Evolutionary conservation across 768 basidiomycete genomes (phyloP).

Genomic region (Tricholoma bakamatsutake): DNA sequence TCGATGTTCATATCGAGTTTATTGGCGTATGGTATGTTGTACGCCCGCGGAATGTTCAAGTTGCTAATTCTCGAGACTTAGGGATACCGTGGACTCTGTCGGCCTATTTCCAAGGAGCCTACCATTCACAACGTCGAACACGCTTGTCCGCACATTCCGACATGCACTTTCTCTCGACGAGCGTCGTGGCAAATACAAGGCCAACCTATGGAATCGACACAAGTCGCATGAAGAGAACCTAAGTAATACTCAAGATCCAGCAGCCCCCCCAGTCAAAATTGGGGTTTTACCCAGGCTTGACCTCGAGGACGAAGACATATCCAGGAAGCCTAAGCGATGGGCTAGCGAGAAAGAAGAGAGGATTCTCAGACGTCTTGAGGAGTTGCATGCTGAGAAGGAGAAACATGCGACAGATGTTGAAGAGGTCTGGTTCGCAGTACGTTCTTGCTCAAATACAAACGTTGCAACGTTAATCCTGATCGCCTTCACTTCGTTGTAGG

Average conservation of each 20-base stretch:
- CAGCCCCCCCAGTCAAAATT: not conserved
- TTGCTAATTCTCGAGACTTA: slow-evolving; percentile 14
- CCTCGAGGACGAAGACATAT: not conserved
- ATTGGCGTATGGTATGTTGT: slow-evolving; percentile 44
- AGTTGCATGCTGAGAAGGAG: slow-evolving; percentile 22
- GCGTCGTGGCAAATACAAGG: slow-evolving; percentile 52
- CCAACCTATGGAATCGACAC: slow-evolving; percentile 43
- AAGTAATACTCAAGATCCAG: slow-evolving; percentile 7
- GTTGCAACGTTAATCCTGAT: not conserved
- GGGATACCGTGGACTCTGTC: slow-evolving; percentile 67
- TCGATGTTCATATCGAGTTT: slow-evolving; percentile 40
- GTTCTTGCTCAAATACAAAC: slow-evolving; percentile 5
- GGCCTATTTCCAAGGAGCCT: slow-evolving; percentile 46
- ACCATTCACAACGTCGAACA: slow-evolving; percentile 54
- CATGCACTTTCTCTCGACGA: slow-evolving; percentile 64
- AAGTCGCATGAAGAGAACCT: slow-evolving; percentile 21
- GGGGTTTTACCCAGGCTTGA: not conserved
- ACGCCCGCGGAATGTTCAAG: not conserved
- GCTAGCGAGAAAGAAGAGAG: slow-evolving; percentile 14
- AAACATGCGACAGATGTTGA: slow-evolving; percentile 34
- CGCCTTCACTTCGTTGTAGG: slow-evolving; percentile 12
- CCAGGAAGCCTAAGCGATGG: not conserved
- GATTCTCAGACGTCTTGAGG: slow-evolving; percentile 24
- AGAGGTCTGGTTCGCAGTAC: slow-evolving; percentile 64
- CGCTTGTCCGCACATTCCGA: slow-evolving; percentile 52